Evolutionary conservation across 371 early-diverging fungal genomes (phyloP).

Genomic region (Fennellomyces sp.): DNA sequence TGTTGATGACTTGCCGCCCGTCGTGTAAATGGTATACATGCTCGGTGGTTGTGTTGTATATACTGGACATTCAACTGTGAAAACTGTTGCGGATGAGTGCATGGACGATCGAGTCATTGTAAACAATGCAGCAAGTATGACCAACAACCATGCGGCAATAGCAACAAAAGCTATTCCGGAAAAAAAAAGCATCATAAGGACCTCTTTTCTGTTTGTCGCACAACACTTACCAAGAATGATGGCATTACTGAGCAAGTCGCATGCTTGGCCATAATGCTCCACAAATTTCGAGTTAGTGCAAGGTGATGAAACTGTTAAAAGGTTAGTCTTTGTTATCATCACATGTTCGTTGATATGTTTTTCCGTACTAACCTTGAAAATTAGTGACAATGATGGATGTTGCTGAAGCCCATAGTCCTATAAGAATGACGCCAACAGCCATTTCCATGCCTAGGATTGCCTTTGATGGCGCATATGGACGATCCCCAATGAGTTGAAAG

Average conservation of each 20-base stretch:
- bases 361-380: constrained; percentile 17
- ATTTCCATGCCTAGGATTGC: constrained; percentile 17
- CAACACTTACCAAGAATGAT: constrained; percentile 17
- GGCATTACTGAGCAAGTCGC: constrained; percentile 9
- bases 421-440: constrained; percentile 17
- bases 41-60: constrained; percentile 2
- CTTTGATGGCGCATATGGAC: constrained; percentile 9
- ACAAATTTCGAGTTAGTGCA: constrained; percentile 12
- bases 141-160: constrained; percentile 15
- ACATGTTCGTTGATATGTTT: background rate
- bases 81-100: constrained; percentile 9
- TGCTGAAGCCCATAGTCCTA: constrained; percentile 29
- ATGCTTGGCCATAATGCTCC: constrained; percentile 10
- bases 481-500: constrained; percentile 10
- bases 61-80: constrained; percentile 11
- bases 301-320: constrained; percentile 15
- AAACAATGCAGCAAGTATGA: constrained; percentile 12
- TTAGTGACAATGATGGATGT: constrained; percentile 18
- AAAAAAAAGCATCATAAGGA: background rate
- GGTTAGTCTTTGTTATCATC: background rate
- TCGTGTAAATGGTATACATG: background rate
- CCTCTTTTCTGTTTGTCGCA: too few relatives aligned
- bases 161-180: constrained; percentile 9
- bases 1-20: background rate
- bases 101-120: constrained; percentile 7